Conservation (phyloP, 2,329 filamentous ascomycete species). For the Penicillium sp. region DNA sequence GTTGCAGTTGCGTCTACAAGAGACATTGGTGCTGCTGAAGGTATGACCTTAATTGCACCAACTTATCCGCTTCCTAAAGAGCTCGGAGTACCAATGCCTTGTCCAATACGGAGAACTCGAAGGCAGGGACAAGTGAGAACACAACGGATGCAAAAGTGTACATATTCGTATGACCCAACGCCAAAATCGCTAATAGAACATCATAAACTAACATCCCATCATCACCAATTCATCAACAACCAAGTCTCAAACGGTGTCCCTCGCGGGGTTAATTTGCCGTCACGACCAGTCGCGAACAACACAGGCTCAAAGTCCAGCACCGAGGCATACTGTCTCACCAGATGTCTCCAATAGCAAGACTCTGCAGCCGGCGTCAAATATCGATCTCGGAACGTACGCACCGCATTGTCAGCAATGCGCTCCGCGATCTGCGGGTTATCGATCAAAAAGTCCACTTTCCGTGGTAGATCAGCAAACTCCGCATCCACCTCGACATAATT, state of each 20-base stretch:
- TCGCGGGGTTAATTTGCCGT: conserved; percentile 34
- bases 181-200: neutral
- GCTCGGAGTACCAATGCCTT: neutral
- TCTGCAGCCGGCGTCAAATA: conserved; percentile 59
- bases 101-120: too few relatives aligned
- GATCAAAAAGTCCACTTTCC: conserved; percentile 47
- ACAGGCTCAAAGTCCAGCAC: conserved; percentile 47
- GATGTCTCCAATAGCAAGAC: conserved; percentile 57
- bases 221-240: conserved; percentile 31
- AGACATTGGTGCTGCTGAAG: neutral
- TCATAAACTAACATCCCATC: neutral
- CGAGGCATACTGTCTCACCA: conserved; percentile 44
- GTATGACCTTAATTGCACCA: neutral
- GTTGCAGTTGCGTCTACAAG: neutral
- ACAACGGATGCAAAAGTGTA: neutral
- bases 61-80: neutral
- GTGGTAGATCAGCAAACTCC: conserved; percentile 60
- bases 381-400: conserved; percentile 52
- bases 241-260: conserved; percentile 47
- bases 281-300: conserved; percentile 31
- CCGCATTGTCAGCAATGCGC: conserved; percentile 53
- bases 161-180: neutral
- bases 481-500: conserved; percentile 54
- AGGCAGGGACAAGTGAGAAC: neutral
- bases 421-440: conserved; percentile 49